Evolutionary conservation across 2,329 filamentous ascomycete genomes (phyloP), one percentile per base, ranked within the genome.

Genomic region (Huntiella abstrusa): DNA sequence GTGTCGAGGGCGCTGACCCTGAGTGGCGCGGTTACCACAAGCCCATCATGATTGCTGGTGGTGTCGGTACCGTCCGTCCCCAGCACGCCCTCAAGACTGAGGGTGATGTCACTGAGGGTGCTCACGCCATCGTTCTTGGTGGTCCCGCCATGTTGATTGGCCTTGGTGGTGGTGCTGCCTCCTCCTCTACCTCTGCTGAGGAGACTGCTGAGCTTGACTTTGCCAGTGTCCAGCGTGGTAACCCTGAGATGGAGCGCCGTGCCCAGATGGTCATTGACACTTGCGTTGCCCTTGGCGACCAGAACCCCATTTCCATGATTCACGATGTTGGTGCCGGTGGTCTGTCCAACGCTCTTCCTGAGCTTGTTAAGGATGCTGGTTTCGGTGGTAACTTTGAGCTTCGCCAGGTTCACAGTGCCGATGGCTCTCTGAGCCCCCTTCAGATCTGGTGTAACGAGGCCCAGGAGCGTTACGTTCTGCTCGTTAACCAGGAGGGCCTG

Each of bases 391-490:
- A 76, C 40, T 96, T 98, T 53, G 88, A 98, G 62, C 71, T 98
- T n/a, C 78, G 91, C 52, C 84, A 96, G 57, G 72, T 98, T 34
- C 86, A 95, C 59, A 94, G 76, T 59, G 83, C 84, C 2, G 91
- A 96, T 61, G 76, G 71, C 52, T 81, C 84, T 58, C 88, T 98
- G 82, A 94, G 84, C 56, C 91, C 91, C 15, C 73, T 98, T 49
- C 84, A 96, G 59, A 94, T 98, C 41, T 96, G 88, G 87, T 95
- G 91, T 62, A 93, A 88, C 55, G 88, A 96, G 60, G 85, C 91
- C 0, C 91, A 98, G 59, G 91, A 98, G 62, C 74, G 91, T 59
- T 98, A 98, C 56, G 91, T 98, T 5, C 67, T 98, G 55, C 78
- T 92, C 6, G 77, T 98, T 51, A 85, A 87, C 51, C 74, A 76